A percentile compares a stretch with the other conserved stretches of the same genome.
These are phyloP conservation scores for Phytophthora ramorum DNA, from an alignment of 352 stramenopile genomes.

Conservation along the genomic window DNA sequence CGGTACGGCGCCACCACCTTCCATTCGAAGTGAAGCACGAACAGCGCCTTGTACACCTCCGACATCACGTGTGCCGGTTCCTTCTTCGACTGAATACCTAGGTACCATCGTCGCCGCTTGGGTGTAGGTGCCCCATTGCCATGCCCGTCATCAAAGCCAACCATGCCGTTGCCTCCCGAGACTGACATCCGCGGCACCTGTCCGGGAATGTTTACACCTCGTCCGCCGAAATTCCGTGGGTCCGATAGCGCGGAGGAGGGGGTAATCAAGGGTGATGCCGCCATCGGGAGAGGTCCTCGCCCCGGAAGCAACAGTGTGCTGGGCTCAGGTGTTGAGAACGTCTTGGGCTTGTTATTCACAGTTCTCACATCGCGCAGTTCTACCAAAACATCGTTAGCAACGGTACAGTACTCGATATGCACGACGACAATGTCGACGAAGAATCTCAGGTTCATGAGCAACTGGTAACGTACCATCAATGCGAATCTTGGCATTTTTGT, in stretches of 20 bases:
- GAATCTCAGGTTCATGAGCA: constrained; percentile 3
- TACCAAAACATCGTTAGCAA: constrained; percentile 19
- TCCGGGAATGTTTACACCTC: constrained; percentile 42
- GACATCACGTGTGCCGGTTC: constrained; percentile 99
- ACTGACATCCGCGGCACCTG: constrained; percentile 35
- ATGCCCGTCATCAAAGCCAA: constrained; percentile 50
- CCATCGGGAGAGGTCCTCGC: constrained; percentile 81
- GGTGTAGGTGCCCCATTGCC: constrained; percentile 40
- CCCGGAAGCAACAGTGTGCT: constrained; percentile 74
- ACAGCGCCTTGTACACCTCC: constrained; percentile 99
- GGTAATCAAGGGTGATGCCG: constrained; percentile 77
- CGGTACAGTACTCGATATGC: neutral
- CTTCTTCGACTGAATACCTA: constrained; percentile 99
- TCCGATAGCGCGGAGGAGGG: constrained; percentile 55
- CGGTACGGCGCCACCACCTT: constrained; percentile 96
- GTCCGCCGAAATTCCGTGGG: constrained; percentile 71
- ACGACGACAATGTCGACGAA: neutral
- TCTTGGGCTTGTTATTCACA: constrained; percentile 80
- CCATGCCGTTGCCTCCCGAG: constrained; percentile 22
- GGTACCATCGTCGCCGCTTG: constrained; percentile 95
- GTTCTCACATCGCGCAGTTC: constrained; percentile 78
- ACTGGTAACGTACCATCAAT: constrained; percentile 69
- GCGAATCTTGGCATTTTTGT: constrained; percentile 97
- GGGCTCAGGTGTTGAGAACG: constrained; percentile 72
- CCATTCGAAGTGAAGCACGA: constrained; percentile 98